These are phyloP conservation scores for Apiospora saccharicola DNA, from an alignment of 2,329 filamentous ascomycete species.

Conservation along the genomic window DNA sequence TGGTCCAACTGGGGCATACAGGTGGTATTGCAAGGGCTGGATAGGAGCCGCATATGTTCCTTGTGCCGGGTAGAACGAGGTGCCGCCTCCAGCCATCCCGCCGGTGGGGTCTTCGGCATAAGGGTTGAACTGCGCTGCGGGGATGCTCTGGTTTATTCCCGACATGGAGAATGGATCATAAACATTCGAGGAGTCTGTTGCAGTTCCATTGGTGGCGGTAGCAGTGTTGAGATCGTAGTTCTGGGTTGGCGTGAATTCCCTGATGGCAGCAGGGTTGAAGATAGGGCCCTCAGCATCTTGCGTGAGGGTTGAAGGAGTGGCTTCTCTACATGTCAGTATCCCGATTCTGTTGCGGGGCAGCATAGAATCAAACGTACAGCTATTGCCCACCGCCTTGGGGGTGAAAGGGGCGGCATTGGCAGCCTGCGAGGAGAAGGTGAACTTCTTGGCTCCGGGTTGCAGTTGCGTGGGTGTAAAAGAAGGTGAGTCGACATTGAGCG, in stretches of 20 bases:
- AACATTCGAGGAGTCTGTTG: slow-evolving; percentile 52
- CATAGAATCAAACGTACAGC: slow-evolving; percentile 16
- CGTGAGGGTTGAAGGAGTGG: slow-evolving; percentile 48
- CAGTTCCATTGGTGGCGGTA: slow-evolving; percentile 53
- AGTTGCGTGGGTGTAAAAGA: slow-evolving; percentile 81
- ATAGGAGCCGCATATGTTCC: slow-evolving; percentile 58
- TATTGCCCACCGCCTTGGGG: slow-evolving; percentile 62
- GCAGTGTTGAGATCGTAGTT: slow-evolving; percentile 58
- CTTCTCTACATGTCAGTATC: slow-evolving; percentile 32
- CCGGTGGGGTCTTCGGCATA: slow-evolving; percentile 73
- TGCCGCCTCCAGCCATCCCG: slow-evolving; percentile 61
- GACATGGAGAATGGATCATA: slow-evolving; percentile 73
- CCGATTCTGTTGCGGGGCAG: slow-evolving; percentile 22
- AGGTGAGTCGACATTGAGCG: slow-evolving; percentile 93
- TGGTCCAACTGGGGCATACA: slow-evolving; percentile 89
- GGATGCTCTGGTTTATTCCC: slow-evolving; percentile 59
- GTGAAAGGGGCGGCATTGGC: slow-evolving; percentile 90
- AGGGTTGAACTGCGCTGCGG: slow-evolving; percentile 69
- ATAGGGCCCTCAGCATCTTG: slow-evolving; percentile 52
- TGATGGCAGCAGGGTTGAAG: slow-evolving; percentile 64
- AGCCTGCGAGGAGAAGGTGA: slow-evolving; percentile 85
- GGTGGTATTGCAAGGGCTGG: slow-evolving; percentile 85
- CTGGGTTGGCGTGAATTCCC: slow-evolving; percentile 64
- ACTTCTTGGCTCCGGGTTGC: slow-evolving; percentile 64
- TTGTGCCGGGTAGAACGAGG: slow-evolving; percentile 72